Evolutionary conservation across 1,284 basidiomycete genomes (phyloP).

Genomic region (Naganishia sp.): DNA sequence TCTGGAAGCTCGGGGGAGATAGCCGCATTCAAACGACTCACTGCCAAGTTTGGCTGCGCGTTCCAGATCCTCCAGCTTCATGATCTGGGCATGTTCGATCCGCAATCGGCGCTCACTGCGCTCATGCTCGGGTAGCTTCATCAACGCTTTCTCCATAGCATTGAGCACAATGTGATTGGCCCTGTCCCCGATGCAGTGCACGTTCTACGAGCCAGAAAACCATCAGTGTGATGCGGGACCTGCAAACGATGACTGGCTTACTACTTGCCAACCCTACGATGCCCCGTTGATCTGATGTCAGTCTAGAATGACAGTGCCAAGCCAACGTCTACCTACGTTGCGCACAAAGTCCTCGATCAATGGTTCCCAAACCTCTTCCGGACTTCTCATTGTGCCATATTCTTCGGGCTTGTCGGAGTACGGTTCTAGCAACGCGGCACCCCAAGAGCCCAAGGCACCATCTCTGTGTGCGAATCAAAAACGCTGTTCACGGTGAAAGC

Average conservation of each 20-base stretch:
- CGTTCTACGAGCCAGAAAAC: conserved; percentile 59
- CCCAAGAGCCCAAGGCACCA: conserved; percentile 88
- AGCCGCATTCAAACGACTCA: conserved; percentile 46
- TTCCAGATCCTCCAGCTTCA: conserved; percentile 67
- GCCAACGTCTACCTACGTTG: conserved; percentile 58
- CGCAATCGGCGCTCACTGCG: conserved; percentile 63
- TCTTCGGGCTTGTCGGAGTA: conserved; percentile 76
- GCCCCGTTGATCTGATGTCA: neutral
- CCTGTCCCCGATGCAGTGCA: conserved; percentile 88
- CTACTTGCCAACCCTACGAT: conserved; percentile 54
- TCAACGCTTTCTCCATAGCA: conserved; percentile 69
- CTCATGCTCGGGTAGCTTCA: conserved; percentile 57
- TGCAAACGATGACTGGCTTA: conserved; percentile 37
- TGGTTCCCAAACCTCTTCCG: conserved; percentile 59
- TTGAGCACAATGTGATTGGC: conserved; percentile 80
- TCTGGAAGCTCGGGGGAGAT: neutral
- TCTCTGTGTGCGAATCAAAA: conserved; percentile 22
- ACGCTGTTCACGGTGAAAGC: conserved; percentile 60
- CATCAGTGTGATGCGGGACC: no score
- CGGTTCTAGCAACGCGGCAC: conserved; percentile 80
- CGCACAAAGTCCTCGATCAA: conserved; percentile 67
- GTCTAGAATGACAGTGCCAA: neutral
- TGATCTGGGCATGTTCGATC: conserved; percentile 89
- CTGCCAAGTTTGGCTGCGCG: conserved; percentile 72
- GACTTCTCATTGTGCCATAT: conserved; percentile 67